These are phyloP conservation scores for Fusarium protoensiforme DNA, from an alignment of 2,329 filamentous ascomycete genomes.

Conservation along the genomic window DNA sequence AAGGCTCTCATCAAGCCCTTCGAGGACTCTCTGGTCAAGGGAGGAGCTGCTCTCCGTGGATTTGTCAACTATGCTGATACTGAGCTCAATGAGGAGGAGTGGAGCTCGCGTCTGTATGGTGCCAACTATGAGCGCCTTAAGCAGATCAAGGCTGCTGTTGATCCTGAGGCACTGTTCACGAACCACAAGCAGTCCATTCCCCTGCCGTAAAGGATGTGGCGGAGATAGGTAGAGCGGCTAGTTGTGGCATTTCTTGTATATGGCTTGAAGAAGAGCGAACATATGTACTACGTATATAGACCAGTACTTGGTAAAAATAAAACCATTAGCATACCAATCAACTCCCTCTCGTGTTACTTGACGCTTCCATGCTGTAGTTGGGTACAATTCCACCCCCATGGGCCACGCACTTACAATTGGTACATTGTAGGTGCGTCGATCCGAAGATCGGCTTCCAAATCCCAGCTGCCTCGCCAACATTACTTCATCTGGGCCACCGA, in stretches of 20 bases:
- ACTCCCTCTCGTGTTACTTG: no score
- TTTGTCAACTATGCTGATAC: constrained; percentile 43
- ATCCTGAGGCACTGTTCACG: constrained; percentile 36
- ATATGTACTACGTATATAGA: no score
- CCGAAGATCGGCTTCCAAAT: not conserved
- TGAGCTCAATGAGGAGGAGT: constrained; percentile 35
- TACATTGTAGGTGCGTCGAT: no score
- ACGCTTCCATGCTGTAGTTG: no score
- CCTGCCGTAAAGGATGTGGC: not conserved
- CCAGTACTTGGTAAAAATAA: no score
- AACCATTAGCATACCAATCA: no score
- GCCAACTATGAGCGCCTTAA: constrained; percentile 34
- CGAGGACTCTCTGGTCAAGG: constrained; percentile 28
- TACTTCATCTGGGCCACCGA: not conserved
- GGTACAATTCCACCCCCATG: no score
- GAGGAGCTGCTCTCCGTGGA: constrained; percentile 33
- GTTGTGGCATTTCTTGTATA: not conserved
- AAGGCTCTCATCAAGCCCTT: constrained; percentile 38
- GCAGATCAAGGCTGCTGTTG: constrained; percentile 33
- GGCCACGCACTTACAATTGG: no score
- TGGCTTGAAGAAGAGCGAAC: not conserved
- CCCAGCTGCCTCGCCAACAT: not conserved
- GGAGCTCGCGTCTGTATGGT: constrained; percentile 39
- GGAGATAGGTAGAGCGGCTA: not conserved
- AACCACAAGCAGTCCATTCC: constrained; percentile 38